Base-by-base conservation (phyloP, 164 flowering plant genomes). In the Amborella trichopoda region DNA sequence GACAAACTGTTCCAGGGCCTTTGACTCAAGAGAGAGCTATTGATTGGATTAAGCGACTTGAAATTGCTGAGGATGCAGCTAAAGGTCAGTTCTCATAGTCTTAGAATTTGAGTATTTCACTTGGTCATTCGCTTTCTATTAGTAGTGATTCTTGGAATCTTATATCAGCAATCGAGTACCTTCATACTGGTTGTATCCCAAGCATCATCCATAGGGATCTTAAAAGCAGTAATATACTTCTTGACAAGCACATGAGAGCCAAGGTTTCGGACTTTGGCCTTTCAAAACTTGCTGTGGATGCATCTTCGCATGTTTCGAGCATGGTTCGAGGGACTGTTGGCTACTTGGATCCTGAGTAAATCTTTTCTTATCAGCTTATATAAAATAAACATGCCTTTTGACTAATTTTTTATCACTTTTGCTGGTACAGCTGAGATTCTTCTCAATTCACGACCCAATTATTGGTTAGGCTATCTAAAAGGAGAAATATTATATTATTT, bases 251-350 rank as follows among this genome's bases (percentile, higher is more conserved):
- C 61, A 85, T 75, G 95, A 74, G 80, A 58, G 99, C 99, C 25
- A 93, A 93, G 71, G 99, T 93, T 47, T 79, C 99, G 55, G 99
- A 93, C 72, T 93, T 93, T 64, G 99, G 99, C 50, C 91, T 93
- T 26, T 93, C 99, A 36, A 93, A 93, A 65, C 73, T 82, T 45
- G 89, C 89, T 28, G 87, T 76, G n/a, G 99, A 93, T 55, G 96
- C 95, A 56, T 71, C 72, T 38, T 71, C 86, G 40, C 93, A 83
- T 61, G 97, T 88, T 16, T 88, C 99, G 6, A 88, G 99, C 73
- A 68, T 85, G 26, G 97, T 93, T 52, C 90, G 96, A 37, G 96
- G 99, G 33, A 93, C 99, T 19, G 87, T 93, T n/a, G 99, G 99
- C 19, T 93, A 93, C 71, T 54, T 93, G 32, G 99, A 93, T 63